phyloP scores from a whole-genome alignment of 1,284 basidiomycete genomes.

The Rhodotorula sp. region DNA sequence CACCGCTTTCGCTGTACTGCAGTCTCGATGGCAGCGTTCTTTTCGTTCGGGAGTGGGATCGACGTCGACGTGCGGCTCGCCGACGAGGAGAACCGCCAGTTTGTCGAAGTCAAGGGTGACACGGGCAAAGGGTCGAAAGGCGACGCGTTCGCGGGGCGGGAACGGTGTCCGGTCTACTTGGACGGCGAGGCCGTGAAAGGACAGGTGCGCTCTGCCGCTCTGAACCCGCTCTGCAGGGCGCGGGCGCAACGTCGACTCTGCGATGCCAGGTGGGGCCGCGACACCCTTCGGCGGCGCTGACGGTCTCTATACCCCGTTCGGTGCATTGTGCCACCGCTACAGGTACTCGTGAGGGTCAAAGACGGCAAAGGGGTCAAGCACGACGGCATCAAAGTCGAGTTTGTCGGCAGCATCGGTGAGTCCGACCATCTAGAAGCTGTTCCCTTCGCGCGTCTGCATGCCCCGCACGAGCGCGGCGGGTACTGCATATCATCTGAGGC shows the following conservation, averaged over 20 bases:
- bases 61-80: conserved; percentile 87
- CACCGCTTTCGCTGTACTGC: background rate
- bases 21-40: conserved; percentile 56
- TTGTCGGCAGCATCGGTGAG: conserved; percentile 91
- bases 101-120: conserved; percentile 57
- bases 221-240: background rate
- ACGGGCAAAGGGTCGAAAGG: conserved; percentile 61
- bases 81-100: conserved; percentile 80
- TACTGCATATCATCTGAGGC: too few relatives aligned
- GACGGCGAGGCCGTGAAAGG: conserved; percentile 89
- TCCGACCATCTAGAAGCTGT: conserved; percentile 10
- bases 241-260: background rate
- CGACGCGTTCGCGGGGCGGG: conserved; percentile 51
- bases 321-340: background rate
- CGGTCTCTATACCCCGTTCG: background rate
- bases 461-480: background rate
- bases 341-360: conserved; percentile 83
- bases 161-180: conserved; percentile 88
- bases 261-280: conserved; percentile 9
- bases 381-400: conserved; percentile 97
- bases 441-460: background rate
- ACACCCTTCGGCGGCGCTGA: background rate
- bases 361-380: conserved; percentile 95
- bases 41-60: conserved; percentile 70
- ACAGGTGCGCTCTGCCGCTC: conserved; percentile 59